phyloP scores from a whole-genome alignment of 2,329 filamentous ascomycete genomes.

The Ceratocystis variospora region DNA sequence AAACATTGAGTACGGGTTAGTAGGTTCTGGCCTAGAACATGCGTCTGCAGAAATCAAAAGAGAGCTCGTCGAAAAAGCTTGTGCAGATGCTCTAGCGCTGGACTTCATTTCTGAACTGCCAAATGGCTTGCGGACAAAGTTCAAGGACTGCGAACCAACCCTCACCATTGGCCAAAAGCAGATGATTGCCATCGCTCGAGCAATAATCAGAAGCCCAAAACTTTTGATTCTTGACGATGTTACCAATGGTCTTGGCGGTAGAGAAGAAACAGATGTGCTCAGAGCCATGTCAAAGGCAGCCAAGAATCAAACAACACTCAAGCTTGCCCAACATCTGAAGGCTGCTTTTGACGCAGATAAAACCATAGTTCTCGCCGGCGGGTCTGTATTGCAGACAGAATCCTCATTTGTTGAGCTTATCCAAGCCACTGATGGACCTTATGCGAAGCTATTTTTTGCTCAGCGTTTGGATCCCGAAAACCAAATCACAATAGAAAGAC shows the following conservation, averaged over 20 bases:
- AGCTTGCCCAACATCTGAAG: conserved; percentile 46
- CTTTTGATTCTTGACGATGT: conserved; percentile 55
- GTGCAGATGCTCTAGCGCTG: conserved; percentile 36
- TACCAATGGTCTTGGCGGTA: conserved; percentile 39
- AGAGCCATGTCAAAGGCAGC: conserved; percentile 39
- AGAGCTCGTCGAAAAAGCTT: conserved; percentile 33
- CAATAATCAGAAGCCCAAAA: conserved; percentile 30
- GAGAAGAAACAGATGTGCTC: conserved; percentile 37
- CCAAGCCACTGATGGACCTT: conserved; percentile 29
- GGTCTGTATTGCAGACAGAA: conserved; percentile 45
- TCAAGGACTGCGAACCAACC: conserved; percentile 43
- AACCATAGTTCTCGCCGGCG: conserved; percentile 53
- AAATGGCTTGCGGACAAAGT: conserved; percentile 24
- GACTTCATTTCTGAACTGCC: conserved; percentile 39
- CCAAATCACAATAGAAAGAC: conserved; percentile 12
- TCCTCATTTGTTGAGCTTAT: conserved; percentile 44
- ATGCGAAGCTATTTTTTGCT: conserved; percentile 31
- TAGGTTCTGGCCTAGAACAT: conserved; percentile 28
- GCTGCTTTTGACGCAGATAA: conserved; percentile 47
- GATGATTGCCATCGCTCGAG: conserved; percentile 44
- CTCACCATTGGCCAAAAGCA: conserved; percentile 54
- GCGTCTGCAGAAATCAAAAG: conserved; percentile 40
- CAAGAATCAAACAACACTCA: conserved; percentile 44
- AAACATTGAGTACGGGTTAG: conserved; percentile 36
- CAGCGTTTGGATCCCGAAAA: conserved; percentile 22